Conservation (phyloP, 805 yeast genomes). For the Pichia thaimueangensis region DNA sequence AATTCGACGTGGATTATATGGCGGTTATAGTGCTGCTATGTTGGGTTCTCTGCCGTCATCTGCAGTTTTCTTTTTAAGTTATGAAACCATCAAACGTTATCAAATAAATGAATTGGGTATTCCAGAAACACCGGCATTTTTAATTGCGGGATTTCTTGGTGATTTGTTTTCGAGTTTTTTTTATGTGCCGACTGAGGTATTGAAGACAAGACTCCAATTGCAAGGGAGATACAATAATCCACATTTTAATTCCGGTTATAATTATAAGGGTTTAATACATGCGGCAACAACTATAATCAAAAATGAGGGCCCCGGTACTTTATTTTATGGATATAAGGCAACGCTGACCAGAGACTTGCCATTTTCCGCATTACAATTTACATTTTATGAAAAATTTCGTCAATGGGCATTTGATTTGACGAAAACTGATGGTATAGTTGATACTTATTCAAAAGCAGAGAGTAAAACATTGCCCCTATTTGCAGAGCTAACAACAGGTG, state of each 20-base stretch:
- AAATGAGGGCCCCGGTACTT: constrained; percentile 67
- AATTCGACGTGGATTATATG: constrained; percentile 71
- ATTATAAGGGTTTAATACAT: constrained; percentile 66
- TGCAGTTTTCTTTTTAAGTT: constrained; percentile 87
- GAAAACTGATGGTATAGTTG: background rate
- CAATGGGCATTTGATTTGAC: constrained; percentile 43
- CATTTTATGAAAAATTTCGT: constrained; percentile 85
- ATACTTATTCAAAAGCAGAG: background rate
- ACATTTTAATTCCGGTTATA: constrained; percentile 75
- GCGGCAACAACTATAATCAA: constrained; percentile 60
- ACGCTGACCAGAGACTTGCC: constrained; percentile 91
- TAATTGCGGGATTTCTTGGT: constrained; percentile 87
- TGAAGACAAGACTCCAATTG: constrained; percentile 86
- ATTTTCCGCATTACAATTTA: constrained; percentile 91
- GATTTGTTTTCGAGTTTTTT: constrained; percentile 83
- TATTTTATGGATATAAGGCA: constrained; percentile 90
- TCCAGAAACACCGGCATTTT: constrained; percentile 75
- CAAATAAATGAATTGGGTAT: constrained; percentile 56
- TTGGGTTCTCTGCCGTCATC: constrained; percentile 92
- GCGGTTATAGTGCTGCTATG: constrained; percentile 91
- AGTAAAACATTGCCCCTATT: constrained; percentile 37
- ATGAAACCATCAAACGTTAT: constrained; percentile 71
- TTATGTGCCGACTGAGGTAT: constrained; percentile 92
- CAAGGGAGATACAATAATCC: constrained; percentile 86
- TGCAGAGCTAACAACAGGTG: constrained; percentile 80